A percentile compares a stretch with the other conserved stretches of the same genome.
phyloP scores from a whole-genome alignment of 805 yeast species.

The Saccharomycopsis malanga region DNA sequence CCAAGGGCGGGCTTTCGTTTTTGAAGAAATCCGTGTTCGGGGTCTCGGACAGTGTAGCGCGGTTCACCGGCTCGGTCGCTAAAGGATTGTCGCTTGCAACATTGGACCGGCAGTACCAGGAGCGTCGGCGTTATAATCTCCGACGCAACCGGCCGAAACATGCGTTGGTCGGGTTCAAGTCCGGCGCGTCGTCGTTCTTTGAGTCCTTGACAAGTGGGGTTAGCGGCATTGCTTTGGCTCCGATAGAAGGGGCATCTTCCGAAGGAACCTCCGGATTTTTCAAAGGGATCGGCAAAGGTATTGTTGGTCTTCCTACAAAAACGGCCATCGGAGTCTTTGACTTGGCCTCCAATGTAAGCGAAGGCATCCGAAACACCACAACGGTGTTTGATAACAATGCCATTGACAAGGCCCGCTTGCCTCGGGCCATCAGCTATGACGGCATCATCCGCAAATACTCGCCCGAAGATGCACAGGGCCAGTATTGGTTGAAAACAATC shows the following conservation, averaged over 20 bases:
- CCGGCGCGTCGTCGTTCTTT: conserved; percentile 83
- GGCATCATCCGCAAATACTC: conserved; percentile 69
- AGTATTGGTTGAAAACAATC: conserved; percentile 77
- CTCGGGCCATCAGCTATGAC: conserved; percentile 67
- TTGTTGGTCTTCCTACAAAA: conserved; percentile 94
- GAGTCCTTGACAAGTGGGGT: conserved; percentile 85
- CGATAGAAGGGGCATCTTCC: conserved; percentile 79
- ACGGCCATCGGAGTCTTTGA: conserved; percentile 94
- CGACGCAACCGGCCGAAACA: conserved; percentile 76
- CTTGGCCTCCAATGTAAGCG: conserved; percentile 85
- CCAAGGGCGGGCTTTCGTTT: conserved; percentile 93
- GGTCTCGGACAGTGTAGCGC: conserved; percentile 85
- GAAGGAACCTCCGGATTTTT: conserved; percentile 91
- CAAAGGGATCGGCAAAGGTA: conserved; percentile 88
- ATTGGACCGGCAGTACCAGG: conserved; percentile 79
- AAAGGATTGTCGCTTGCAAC: conserved; percentile 91
- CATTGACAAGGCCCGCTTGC: conserved; percentile 72
- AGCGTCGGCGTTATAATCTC: conserved; percentile 64
- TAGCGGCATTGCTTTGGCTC: conserved; percentile 84
- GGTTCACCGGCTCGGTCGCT: conserved; percentile 88
- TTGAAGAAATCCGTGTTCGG: conserved; percentile 94
- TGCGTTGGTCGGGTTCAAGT: conserved; percentile 75
- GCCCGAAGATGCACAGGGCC: conserved; percentile 87
- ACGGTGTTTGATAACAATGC: conserved; percentile 79
- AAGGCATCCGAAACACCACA: conserved; percentile 89